Conservation (phyloP, 768 basidiomycete genomes). For the Boletus reticuloceps region DNA sequence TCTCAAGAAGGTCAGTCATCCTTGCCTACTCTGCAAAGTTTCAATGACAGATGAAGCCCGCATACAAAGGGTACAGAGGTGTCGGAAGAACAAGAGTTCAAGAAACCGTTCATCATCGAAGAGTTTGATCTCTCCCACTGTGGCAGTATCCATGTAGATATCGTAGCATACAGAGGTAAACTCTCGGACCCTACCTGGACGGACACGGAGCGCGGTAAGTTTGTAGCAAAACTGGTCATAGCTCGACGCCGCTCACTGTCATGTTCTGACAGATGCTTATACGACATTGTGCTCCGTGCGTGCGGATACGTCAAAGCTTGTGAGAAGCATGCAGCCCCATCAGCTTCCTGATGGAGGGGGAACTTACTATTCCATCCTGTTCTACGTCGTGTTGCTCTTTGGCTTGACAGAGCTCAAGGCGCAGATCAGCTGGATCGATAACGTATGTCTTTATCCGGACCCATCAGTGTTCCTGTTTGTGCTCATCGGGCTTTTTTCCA, state of each 20-base stretch:
- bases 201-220: slow-evolving; percentile 9
- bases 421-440: slow-evolving; percentile 43
- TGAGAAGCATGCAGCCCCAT: slow-evolving; percentile 6
- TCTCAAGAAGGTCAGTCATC: slow-evolving; percentile 1
- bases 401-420: slow-evolving; percentile 53
- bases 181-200: slow-evolving; percentile 5
- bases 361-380: slow-evolving; percentile 13
- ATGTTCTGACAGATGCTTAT: not conserved
- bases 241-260: not conserved
- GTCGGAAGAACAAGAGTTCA: slow-evolving; percentile 15
- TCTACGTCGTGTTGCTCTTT: slow-evolving; percentile 45
- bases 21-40: not conserved
- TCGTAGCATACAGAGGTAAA: slow-evolving; percentile 11
- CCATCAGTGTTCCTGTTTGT: too few relatives aligned
- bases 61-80: slow-evolving; percentile 8
- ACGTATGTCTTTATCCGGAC: slow-evolving; percentile 31
- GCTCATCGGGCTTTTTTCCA: not conserved
- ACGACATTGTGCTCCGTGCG: slow-evolving; percentile 10
- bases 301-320: slow-evolving; percentile 13
- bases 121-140: slow-evolving; percentile 14
- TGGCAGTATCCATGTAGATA: slow-evolving; percentile 14
- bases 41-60: not conserved
- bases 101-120: slow-evolving; percentile 11
- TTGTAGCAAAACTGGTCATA: not conserved
- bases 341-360: slow-evolving; percentile 7